phyloP scores from a whole-genome alignment of 805 yeast species.

The Jamesozyma rosinii region DNA sequence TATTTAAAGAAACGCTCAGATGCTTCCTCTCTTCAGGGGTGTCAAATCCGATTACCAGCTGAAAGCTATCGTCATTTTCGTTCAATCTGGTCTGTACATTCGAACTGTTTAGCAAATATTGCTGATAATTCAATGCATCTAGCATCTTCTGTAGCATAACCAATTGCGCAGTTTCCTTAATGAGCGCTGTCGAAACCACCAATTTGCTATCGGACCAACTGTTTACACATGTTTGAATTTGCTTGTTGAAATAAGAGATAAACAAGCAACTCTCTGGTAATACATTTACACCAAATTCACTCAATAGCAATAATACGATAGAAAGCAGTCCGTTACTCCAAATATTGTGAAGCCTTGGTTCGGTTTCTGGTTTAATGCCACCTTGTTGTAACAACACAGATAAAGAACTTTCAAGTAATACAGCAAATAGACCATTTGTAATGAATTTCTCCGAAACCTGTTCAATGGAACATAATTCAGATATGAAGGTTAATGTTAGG shows the following conservation, averaged over 20 bases:
- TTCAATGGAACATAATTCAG: constrained; percentile 55
- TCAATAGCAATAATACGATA: constrained; percentile 48
- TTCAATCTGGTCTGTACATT: constrained; percentile 6
- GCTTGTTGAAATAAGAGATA: constrained; percentile 52
- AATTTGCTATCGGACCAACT: constrained; percentile 50
- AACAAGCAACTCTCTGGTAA: constrained; percentile 59
- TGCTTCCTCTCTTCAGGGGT: constrained; percentile 48
- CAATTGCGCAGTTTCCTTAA: constrained; percentile 63
- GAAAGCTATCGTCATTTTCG: constrained; percentile 14
- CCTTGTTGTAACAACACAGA: constrained; percentile 62
- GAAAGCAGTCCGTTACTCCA: constrained; percentile 84
- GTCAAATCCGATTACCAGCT: constrained; percentile 52
- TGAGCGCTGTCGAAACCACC: constrained; percentile 40
- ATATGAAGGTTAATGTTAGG: constrained; percentile 54
- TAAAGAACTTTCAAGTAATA: constrained; percentile 64
- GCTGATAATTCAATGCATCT: constrained; percentile 43
- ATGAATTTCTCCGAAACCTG: constrained; percentile 59
- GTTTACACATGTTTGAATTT: constrained; percentile 51
- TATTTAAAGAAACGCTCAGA: constrained; percentile 53
- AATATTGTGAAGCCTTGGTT: constrained; percentile 56
- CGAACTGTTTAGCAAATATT: constrained; percentile 30
- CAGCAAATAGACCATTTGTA: constrained; percentile 53
- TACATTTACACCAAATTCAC: constrained; percentile 53
- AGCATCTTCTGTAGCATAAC: constrained; percentile 54
- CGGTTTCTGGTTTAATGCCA: constrained; percentile 40